Percentiles rank a stretch among this genome's conserved stretches.
phyloP scores from a whole-genome alignment of 441 rosid genomes.

The Iberis amara region DNA sequence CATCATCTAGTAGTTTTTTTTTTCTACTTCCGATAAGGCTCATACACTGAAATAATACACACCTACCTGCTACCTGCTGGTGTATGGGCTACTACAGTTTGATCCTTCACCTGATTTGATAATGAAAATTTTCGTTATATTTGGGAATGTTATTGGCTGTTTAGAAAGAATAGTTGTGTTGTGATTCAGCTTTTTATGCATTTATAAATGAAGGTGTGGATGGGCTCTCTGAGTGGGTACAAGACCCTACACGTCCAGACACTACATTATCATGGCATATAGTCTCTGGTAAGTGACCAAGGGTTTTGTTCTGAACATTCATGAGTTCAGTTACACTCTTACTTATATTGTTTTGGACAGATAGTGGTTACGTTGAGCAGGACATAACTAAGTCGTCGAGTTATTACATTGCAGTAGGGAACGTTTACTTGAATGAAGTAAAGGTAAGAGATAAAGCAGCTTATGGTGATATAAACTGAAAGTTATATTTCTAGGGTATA shows the following conservation, averaged over 20 bases:
- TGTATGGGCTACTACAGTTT: too few species aligned
- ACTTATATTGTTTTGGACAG: slow-evolving; percentile 34
- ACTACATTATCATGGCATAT: slow-evolving; percentile 81
- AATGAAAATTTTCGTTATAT: background rate
- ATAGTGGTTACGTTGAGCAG: slow-evolving; percentile 60
- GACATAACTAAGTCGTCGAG: slow-evolving; percentile 57
- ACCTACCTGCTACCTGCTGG: too few species aligned
- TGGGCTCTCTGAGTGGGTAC: slow-evolving; percentile 76
- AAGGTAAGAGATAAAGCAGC: slow-evolving; percentile 46
- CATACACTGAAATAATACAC: too few species aligned
- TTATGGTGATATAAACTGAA: slow-evolving; percentile 5
- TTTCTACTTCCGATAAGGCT: too few species aligned
- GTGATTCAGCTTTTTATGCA: slow-evolving; percentile 21
- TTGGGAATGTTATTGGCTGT: background rate
- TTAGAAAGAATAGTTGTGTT: background rate
- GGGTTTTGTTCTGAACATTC: slow-evolving; percentile 17
- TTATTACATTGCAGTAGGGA: slow-evolving; percentile 80
- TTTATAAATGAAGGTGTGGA: slow-evolving; percentile 57
- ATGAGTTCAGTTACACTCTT: slow-evolving; percentile 16
- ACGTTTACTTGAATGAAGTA: slow-evolving; percentile 63
- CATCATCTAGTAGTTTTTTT: too few species aligned
- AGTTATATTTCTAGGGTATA: background rate
- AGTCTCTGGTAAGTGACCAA: slow-evolving; percentile 51
- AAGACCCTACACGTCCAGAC: slow-evolving; percentile 82
- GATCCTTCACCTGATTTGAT: too few species aligned